Base-by-base conservation (phyloP, 1,284 basidiomycete species). In the Cryptococcus floricola region DNA sequence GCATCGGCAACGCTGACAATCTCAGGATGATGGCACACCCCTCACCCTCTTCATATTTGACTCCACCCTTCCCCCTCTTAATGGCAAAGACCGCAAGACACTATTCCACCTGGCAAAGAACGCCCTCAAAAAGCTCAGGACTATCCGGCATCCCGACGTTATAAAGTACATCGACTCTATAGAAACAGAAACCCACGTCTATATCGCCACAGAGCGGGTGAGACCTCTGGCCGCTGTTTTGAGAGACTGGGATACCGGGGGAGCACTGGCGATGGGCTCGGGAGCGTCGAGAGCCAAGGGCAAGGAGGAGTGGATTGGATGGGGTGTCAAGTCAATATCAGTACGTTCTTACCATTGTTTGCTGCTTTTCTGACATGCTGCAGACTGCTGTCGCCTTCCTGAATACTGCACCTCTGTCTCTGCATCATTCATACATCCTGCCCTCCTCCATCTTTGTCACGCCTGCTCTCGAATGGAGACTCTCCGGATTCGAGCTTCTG, bases 181-280 rank as follows among this genome's bases (percentile, higher is more conserved):
- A 6, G 94, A 97, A 71, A 89, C 91, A 2, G 91, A 95, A 48
- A 84, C 84, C 0, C 84, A 84, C 1, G 84, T 98, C 42, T 89
- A 92, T 76, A 91, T 99, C 65, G 89, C 96, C 79, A 97, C 95
- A 0, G 96, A 98, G 77, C 87, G 89, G 4, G 88, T 98, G 7
- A 81, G 84, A 19, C 91, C 92, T 3, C 78, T 98, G 7, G 80
- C 83, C 37, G 77, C 79, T n/a, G 83, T 84, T 1, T 74, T 94
- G 45, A 79, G 82, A 38, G 80, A 84, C 31, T 88, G 85, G 84
- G 69, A 69, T 18, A 69, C 61, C 18, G 72, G 67, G 37, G 71
- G 69, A 5, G 59, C 66, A 0, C 49, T 73, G 4, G 50, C 63
- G 0, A 58, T 61, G 2, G 60, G 59, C 0, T 46, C 57, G 1